phyloP scores from a whole-genome alignment of 495 filamentous ascomycete species.

The Aspergillus bridgeri region DNA sequence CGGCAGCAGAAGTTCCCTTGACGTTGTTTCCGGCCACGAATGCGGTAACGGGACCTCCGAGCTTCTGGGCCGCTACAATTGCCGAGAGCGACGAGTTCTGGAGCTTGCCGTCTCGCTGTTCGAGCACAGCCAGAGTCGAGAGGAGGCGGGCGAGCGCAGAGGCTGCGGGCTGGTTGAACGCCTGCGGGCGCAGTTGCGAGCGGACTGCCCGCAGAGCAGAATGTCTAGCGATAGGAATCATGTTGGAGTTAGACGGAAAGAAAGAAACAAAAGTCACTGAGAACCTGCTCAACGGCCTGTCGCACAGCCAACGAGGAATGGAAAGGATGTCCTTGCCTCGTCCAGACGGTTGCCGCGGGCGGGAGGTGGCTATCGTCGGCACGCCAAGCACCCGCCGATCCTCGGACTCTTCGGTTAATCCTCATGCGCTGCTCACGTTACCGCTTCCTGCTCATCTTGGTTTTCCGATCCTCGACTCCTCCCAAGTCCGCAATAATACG shows the following conservation, averaged over 20 bases:
- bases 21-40: slow-evolving; percentile 84
- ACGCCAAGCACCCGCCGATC: slow-evolving; percentile 32
- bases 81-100: slow-evolving; percentile 78
- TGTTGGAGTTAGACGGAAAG: slow-evolving; percentile 17
- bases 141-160: slow-evolving; percentile 65
- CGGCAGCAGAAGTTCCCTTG: slow-evolving; percentile 69
- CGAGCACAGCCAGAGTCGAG: slow-evolving; percentile 85
- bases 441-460: slow-evolving; percentile 1
- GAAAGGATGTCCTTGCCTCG: not conserved
- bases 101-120: slow-evolving; percentile 89
- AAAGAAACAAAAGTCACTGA: not conserved
- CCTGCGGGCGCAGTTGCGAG: slow-evolving; percentile 34
- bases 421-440: slow-evolving; percentile 11
- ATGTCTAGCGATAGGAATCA: slow-evolving; percentile 43
- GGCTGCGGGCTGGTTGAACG: slow-evolving; percentile 31
- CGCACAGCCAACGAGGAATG: slow-evolving; percentile 24
- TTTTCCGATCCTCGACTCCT: not conserved
- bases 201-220: slow-evolving; percentile 50
- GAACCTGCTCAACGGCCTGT: slow-evolving; percentile 10
- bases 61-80: slow-evolving; percentile 79
- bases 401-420: slow-evolving; percentile 43
- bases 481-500: too few species aligned
- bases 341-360: slow-evolving; percentile 2
- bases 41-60: slow-evolving; percentile 80
- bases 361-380: slow-evolving; percentile 19